Percentiles rank a stretch among this genome's conserved stretches.
Evolutionary conservation across 2,329 filamentous ascomycete genomes (phyloP).

Genomic region (Capronia coronata): DNA sequence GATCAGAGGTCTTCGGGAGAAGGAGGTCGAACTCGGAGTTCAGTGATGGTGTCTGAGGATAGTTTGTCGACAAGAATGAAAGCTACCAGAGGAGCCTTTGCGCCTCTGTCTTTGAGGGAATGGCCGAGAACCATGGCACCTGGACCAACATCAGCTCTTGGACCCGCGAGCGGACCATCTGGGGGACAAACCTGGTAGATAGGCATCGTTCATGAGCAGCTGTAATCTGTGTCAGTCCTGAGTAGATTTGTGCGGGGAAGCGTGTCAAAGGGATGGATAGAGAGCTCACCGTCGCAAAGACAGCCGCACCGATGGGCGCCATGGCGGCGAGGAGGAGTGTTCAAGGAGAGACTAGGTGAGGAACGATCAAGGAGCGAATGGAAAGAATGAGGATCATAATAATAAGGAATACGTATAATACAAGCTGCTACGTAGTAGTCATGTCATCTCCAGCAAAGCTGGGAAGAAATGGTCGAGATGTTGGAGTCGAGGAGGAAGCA

Average conservation of each 20-base stretch:
- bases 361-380: not conserved
- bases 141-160: conserved; percentile 36
- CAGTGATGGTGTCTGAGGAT: conserved; percentile 64
- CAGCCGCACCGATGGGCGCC: conserved; percentile 27
- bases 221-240: conserved; percentile 37
- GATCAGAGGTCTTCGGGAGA: not conserved
- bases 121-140: conserved; percentile 90
- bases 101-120: conserved; percentile 84
- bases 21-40: conserved; percentile 60
- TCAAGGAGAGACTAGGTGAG: conserved; percentile 4
- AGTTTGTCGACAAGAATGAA: conserved; percentile 76
- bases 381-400: not conserved
- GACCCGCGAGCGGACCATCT: conserved; percentile 10
- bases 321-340: conserved; percentile 20
- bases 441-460: not conserved
- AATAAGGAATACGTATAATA: not conserved
- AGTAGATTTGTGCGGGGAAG: conserved; percentile 15
- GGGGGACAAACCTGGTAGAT: conserved; percentile 71
- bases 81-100: conserved; percentile 76
- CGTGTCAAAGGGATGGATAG: not conserved
- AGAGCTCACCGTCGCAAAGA: conserved; percentile 29
- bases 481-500: not conserved
- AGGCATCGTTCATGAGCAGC: conserved; percentile 87
- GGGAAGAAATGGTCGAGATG: not conserved
- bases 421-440: not conserved